Percentiles rank a stretch among this genome's conserved stretches.
phyloP scores from a whole-genome alignment of 768 basidiomycete genomes.

The Boletales sp. region DNA sequence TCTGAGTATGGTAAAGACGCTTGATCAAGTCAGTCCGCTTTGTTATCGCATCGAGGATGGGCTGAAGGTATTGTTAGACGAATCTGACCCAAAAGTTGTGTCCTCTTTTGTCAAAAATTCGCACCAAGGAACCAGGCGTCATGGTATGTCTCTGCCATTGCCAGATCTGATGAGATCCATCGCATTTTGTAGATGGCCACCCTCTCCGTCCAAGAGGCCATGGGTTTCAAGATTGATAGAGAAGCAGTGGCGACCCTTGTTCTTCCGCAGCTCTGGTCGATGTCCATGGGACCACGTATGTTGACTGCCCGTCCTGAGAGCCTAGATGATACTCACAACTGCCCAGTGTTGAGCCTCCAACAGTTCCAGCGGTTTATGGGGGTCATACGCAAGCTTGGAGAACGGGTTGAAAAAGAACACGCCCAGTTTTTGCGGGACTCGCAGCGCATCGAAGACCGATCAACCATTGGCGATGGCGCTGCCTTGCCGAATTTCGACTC shows the following conservation, averaged over 20 bases:
- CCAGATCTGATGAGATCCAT: neutral
- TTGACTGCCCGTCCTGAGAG: conserved; percentile 8
- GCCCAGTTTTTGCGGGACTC: conserved; percentile 90
- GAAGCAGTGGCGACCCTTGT: conserved; percentile 89
- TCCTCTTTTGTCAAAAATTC: conserved; percentile 89
- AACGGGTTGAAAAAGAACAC: conserved; percentile 92
- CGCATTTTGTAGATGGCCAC: conserved; percentile 67
- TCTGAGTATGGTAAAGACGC: conserved; percentile 80
- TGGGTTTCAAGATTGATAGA: conserved; percentile 92
- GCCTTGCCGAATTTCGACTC: conserved; percentile 37
- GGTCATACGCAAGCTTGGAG: conserved; percentile 71
- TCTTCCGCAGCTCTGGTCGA: conserved; percentile 90
- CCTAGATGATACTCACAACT: neutral
- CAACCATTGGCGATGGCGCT: conserved; percentile 44
- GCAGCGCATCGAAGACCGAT: conserved; percentile 82
- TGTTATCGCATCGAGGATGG: neutral
- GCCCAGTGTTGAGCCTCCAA: conserved; percentile 66
- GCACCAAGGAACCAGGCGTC: conserved; percentile 94
- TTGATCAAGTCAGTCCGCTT: conserved; percentile 65
- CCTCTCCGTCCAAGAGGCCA: conserved; percentile 87
- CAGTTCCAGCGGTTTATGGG: conserved; percentile 95
- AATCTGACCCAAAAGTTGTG: conserved; percentile 95
- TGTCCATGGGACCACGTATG: conserved; percentile 94
- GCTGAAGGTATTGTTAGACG: conserved; percentile 41
- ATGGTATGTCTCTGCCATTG: conserved; percentile 51